phyloP scores from a whole-genome alignment of 2,329 filamentous ascomycete genomes.

The Trichophyton schoenleinii region DNA sequence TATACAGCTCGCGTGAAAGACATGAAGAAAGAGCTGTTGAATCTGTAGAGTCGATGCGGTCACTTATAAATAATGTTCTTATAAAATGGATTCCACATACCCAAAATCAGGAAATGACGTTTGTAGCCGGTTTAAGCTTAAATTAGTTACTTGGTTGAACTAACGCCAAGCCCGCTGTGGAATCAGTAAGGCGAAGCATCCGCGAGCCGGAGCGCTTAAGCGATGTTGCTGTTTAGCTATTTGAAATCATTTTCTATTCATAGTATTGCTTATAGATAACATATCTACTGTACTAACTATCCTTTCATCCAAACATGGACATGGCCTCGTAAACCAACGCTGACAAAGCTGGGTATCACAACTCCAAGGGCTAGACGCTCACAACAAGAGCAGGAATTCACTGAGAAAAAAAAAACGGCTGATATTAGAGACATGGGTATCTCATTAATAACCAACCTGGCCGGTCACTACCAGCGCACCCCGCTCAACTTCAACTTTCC shows the following conservation, averaged over 20 bases:
- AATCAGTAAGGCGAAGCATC: background rate
- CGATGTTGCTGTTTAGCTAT: background rate
- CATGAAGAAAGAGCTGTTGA: background rate
- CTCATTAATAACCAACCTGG: conserved; percentile 22
- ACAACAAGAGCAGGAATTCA: background rate
- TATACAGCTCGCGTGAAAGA: background rate
- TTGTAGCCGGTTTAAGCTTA: background rate
- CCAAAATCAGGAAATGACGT: background rate
- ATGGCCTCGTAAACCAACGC: background rate
- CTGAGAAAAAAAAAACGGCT: background rate
- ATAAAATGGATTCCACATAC: background rate
- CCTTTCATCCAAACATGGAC: background rate
- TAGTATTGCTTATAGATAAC: background rate
- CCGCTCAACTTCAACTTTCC: conserved; percentile 62
- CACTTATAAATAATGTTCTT: background rate
- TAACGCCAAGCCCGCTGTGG: background rate
- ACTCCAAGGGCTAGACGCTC: background rate
- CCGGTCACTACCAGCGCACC: conserved; percentile 62
- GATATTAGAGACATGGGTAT: no score
- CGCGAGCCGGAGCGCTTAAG: no score
- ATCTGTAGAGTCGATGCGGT: background rate
- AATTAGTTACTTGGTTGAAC: no score
- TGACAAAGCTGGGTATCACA: background rate
- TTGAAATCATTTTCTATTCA: background rate
- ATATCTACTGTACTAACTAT: background rate